phyloP scores from a whole-genome alignment of 257 asterid species.

The Gentiana dahurica region DNA sequence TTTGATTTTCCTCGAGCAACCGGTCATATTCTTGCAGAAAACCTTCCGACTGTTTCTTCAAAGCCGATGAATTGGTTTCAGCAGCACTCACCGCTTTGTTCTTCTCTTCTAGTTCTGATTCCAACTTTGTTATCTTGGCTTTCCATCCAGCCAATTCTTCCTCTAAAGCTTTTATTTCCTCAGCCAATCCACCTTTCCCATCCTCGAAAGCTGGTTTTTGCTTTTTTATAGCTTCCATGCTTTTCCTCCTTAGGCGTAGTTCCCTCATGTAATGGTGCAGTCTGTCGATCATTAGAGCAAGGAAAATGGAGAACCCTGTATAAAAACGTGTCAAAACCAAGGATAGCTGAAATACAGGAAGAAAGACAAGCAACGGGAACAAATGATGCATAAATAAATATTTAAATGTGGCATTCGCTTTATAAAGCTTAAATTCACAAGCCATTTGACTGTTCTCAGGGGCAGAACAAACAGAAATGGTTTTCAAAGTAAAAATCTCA shows the following conservation, averaged over 20 bases:
- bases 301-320: conserved; percentile 80
- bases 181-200: conserved; percentile 25
- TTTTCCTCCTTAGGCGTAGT: conserved; percentile 66
- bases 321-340: not conserved
- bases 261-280: conserved; percentile 82
- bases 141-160: conserved; percentile 37
- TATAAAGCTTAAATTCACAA: too few relatives aligned
- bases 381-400: too few relatives aligned
- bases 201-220: conserved; percentile 54
- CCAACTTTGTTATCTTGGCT: conserved; percentile 40
- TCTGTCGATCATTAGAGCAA: conserved; percentile 69
- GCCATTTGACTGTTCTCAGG: too few relatives aligned
- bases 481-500: too few relatives aligned
- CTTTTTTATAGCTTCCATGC: conserved; percentile 59
- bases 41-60: conserved; percentile 84
- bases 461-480: too few relatives aligned
- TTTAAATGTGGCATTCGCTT: too few relatives aligned
- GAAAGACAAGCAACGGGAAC: not conserved
- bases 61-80: conserved; percentile 62
- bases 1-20: conserved; percentile 75
- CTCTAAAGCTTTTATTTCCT: conserved; percentile 46
- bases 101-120: conserved; percentile 46
- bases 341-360: not conserved
- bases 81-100: conserved; percentile 45
- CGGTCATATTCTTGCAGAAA: conserved; percentile 84